Conservation (phyloP, 192 early-diverging fungal genomes). For the Polychytrium aggregatum region DNA sequence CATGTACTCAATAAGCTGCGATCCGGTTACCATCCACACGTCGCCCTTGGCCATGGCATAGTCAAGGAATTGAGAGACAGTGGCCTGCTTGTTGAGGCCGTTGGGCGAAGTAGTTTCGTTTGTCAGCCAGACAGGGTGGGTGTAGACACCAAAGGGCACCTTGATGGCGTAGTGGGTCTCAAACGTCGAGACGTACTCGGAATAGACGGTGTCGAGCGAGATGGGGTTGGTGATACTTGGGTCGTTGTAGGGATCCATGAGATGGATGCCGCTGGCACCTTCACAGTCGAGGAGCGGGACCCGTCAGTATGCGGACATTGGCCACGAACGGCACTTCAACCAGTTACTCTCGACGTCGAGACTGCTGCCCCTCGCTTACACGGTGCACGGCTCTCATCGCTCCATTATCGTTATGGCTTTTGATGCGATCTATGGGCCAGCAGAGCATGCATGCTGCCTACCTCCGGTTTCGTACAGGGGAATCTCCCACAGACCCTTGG, state of each 20-base stretch:
- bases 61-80: slow-evolving; percentile 38
- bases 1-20: slow-evolving; percentile 64
- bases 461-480: slow-evolving; percentile 5
- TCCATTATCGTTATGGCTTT: no score
- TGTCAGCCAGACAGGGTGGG: slow-evolving; percentile 19
- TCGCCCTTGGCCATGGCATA: slow-evolving; percentile 40
- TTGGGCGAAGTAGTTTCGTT: slow-evolving; percentile 7
- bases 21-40: slow-evolving; percentile 63
- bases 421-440: no score
- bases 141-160: slow-evolving; percentile 24
- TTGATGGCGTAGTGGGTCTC: slow-evolving; percentile 17
- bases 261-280: not conserved
- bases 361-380: no score
- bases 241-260: slow-evolving; percentile 29
- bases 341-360: no score
- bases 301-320: no score
- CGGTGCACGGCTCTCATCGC: no score
- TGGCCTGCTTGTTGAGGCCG: slow-evolving; percentile 13
- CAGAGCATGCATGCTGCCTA: no score
- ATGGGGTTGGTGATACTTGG: slow-evolving; percentile 1
- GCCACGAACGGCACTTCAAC: no score
- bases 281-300: no score
- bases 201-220: no score
- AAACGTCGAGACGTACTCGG: slow-evolving; percentile 6
- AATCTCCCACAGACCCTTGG: slow-evolving; percentile 26